These are phyloP conservation scores for Sporothrix phasma DNA, from an alignment of 2,329 filamentous ascomycete species.

Conservation along the genomic window DNA sequence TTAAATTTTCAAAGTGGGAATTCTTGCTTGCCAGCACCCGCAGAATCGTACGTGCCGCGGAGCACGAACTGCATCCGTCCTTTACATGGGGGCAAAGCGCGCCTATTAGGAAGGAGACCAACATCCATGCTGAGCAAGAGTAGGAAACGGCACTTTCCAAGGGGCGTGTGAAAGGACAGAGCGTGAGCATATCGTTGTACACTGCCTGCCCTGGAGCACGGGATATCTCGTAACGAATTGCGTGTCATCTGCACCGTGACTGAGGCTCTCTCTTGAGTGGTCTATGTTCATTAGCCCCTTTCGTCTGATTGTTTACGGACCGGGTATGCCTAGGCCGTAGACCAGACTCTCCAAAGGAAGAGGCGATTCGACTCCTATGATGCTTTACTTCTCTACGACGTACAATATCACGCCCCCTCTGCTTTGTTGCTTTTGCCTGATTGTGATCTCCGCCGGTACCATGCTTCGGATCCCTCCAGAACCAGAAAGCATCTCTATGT, in stretches of 20 bases:
- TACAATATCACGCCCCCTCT: background rate
- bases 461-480: background rate
- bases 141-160: background rate
- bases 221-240: no score
- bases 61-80: background rate
- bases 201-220: no score
- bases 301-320: no score
- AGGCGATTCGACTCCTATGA: background rate
- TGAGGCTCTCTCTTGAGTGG: background rate
- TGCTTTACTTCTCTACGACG: background rate
- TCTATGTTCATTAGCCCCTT: background rate
- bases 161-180: background rate
- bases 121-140: background rate
- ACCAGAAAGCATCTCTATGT: background rate
- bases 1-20: background rate
- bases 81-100: background rate
- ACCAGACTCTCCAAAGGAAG: background rate
- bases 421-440: background rate
- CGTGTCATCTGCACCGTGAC: background rate
- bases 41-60: background rate
- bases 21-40: background rate
- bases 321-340: no score
- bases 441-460: background rate
- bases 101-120: background rate
- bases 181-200: background rate